Evolutionary conservation across 805 yeast species (phyloP), one percentile per base, ranked within the genome.

Genomic region (Saccharomycodes ludwigii): DNA sequence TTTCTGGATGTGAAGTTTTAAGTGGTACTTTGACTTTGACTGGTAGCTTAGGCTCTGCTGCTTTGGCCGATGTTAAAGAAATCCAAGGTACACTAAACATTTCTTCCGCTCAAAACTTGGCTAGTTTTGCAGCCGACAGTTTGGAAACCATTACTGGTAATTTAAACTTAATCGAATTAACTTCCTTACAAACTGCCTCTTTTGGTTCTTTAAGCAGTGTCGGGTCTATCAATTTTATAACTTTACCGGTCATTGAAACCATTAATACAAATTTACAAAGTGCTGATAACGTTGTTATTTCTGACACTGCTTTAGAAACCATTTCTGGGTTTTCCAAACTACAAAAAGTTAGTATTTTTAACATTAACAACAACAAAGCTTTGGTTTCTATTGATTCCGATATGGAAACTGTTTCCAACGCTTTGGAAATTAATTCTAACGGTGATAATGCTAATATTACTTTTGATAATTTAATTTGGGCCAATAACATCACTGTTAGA

Each of bases 331-430:
- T 79, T 50, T 39, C 56, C 21, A 56, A 57, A 43, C 61, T 68
- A 42, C 46, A 56, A 29, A 42, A 54, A 38, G 66, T 65, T 32
- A 63, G 61, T 39, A 71, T 68, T 31, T 76, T 77, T 64, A 67
- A 88, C 66, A 71, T 91, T 51, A 86, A 85, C 85, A 91, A 91
- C 79, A 91, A 91, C 75, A 64, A 58, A 44, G 71, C 76, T 56
- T 72, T 91, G 58, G 72, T 66, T 46, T 58, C 82, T 38, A 71
- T 80, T 47, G 70, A 78, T 54, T 75, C 88, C 32, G 73, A 72
- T 41, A 70, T 88, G 55, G 60, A 74, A 58, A 61, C 79, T 38
- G 91, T 85, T 41, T 71, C 88, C 40, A 72, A 72, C 55, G 56
- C 76, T 40, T 68, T 91, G 49, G 73, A 77, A 48, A 75, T 91